Evolutionary conservation across 768 basidiomycete genomes (phyloP).

Genomic region (Kwoniella bestiolae): DNA sequence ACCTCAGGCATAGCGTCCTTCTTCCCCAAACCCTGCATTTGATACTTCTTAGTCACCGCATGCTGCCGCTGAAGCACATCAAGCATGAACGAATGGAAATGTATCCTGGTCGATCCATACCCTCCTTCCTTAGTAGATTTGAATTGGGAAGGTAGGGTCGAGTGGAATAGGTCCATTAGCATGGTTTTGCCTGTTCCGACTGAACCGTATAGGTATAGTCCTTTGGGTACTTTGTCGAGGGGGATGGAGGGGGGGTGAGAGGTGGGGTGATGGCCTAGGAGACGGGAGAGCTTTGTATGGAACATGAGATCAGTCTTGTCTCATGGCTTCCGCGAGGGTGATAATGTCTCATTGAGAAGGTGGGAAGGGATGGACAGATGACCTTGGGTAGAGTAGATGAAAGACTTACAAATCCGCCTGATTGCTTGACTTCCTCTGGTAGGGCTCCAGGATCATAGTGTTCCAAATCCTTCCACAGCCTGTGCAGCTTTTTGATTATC

Average conservation of each 20-base stretch:
- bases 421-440: constrained; percentile 53
- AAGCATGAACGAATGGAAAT: constrained; percentile 99
- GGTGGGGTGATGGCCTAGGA: constrained; percentile 27
- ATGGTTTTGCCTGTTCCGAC: constrained; percentile 95
- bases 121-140: constrained; percentile 15
- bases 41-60: constrained; percentile 34
- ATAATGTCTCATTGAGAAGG: no score
- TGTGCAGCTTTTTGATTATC: constrained; percentile 81
- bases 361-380: no score
- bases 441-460: constrained; percentile 73
- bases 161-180: constrained; percentile 98
- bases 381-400: constrained; percentile 30
- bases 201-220: constrained; percentile 92
- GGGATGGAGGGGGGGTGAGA: constrained; percentile 49
- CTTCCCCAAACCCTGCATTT: constrained; percentile 64
- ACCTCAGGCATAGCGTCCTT: constrained; percentile 87
- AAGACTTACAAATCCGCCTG: constrained; percentile 1
- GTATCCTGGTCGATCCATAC: constrained; percentile 66
- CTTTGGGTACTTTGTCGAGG: constrained; percentile 70
- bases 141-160: constrained; percentile 64
- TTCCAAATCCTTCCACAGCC: constrained; percentile 72
- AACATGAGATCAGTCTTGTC: background rate
- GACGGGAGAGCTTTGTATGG: constrained; percentile 35
- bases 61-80: constrained; percentile 85
- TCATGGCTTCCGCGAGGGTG: no score